phyloP scores from a whole-genome alignment of 352 stramenopile genomes.

The Stramenopiles sp. region DNA sequence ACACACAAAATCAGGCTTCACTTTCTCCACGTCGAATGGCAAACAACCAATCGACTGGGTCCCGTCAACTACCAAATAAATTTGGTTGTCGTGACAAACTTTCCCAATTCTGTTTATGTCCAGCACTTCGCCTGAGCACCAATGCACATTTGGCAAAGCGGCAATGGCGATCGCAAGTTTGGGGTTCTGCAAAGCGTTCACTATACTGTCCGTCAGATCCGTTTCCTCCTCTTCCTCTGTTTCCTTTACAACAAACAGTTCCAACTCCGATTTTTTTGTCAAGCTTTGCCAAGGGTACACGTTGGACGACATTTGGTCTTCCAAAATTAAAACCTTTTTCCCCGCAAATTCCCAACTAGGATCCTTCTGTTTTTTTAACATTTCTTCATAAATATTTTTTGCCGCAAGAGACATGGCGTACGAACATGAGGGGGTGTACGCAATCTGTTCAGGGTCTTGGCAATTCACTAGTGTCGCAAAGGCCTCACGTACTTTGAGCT shows the following conservation, averaged over 20 bases:
- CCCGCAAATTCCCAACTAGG: not conserved
- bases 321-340: constrained; percentile 6
- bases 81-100: constrained; percentile 1
- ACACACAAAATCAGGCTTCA: not conserved
- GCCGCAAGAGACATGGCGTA: not conserved
- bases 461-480: not conserved
- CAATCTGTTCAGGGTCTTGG: not conserved
- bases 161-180: not conserved
- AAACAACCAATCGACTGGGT: not conserved
- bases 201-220: not conserved
- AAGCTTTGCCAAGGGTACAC: not conserved
- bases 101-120: not conserved
- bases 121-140: not conserved
- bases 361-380: not conserved
- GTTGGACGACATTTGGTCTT: constrained; percentile 1
- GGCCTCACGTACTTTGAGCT: not conserved
- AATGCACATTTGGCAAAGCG: not conserved
- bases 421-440: not conserved
- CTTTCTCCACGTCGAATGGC: not conserved
- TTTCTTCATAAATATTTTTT: constrained; percentile 5
- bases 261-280: not conserved
- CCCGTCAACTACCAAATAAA: not conserved
- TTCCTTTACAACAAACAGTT: constrained; percentile 5
- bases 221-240: not conserved
- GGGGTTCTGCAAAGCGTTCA: not conserved